Evolutionary conservation across 805 yeast genomes (phyloP).

Genomic region (Saturnispora kantuleensis): DNA sequence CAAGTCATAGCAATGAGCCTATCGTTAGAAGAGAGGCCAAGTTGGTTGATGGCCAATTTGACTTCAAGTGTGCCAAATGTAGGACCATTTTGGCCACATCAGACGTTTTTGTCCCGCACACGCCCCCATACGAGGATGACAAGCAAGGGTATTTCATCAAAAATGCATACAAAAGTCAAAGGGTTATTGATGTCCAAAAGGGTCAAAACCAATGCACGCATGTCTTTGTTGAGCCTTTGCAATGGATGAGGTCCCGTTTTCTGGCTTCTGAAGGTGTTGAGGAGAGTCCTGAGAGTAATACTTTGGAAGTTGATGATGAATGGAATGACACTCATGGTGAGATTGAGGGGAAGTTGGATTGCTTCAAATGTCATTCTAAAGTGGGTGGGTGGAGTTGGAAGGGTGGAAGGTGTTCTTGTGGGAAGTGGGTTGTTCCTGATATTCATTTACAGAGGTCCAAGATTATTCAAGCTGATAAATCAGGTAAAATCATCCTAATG

Average conservation of each 20-base stretch:
- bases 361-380: slow-evolving; percentile 78
- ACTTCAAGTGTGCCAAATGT: slow-evolving; percentile 73
- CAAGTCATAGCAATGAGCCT: slow-evolving; percentile 14
- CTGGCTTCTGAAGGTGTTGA: slow-evolving; percentile 2
- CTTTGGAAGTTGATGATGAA: slow-evolving; percentile 6
- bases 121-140: slow-evolving; percentile 54
- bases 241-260: slow-evolving; percentile 80
- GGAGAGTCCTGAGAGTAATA: slow-evolving; percentile 1
- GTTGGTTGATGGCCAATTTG: slow-evolving; percentile 14
- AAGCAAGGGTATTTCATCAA: slow-evolving; percentile 58
- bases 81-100: slow-evolving; percentile 60
- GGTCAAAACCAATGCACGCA: slow-evolving; percentile 69
- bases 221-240: slow-evolving; percentile 76
- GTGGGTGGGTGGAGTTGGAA: slow-evolving; percentile 93
- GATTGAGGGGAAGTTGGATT: slow-evolving; percentile 76
- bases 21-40: slow-evolving; percentile 11
- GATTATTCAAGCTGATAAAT: slow-evolving; percentile 50
- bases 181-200: slow-evolving; percentile 47
- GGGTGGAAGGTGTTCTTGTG: slow-evolving; percentile 90
- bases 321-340: slow-evolving; percentile 41
- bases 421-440: slow-evolving; percentile 92
- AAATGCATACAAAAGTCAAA: slow-evolving; percentile 49
- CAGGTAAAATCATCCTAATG: slow-evolving; percentile 11
- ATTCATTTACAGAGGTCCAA: slow-evolving; percentile 71
- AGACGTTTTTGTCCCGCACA: slow-evolving; percentile 52